Evolutionary conservation across 2,329 filamentous ascomycete species (phyloP).

Genomic region (Colletotrichum truncatum): DNA sequence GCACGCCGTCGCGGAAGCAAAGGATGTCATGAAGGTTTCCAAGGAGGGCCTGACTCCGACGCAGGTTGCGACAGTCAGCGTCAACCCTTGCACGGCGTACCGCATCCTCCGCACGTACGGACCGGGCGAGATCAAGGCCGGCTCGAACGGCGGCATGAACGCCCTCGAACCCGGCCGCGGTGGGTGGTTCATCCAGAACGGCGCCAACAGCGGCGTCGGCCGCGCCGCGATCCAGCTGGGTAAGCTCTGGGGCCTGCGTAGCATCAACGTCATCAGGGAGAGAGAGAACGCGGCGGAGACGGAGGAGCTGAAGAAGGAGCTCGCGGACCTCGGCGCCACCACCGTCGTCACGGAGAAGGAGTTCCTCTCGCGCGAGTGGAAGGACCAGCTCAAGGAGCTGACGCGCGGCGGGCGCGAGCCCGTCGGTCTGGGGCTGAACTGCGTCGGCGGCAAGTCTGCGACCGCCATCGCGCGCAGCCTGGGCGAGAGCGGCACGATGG

Average conservation of each 20-base stretch:
- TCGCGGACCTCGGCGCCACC: constrained; percentile 63
- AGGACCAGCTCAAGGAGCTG: constrained; percentile 67
- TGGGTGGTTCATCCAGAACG: constrained; percentile 97
- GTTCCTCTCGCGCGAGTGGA: constrained; percentile 68
- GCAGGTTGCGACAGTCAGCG: constrained; percentile 87
- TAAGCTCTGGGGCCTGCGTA: constrained; percentile 85
- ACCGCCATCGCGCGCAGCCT: constrained; percentile 81
- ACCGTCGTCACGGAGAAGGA: constrained; percentile 66
- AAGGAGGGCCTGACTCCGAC: constrained; percentile 75
- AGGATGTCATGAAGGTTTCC: constrained; percentile 74
- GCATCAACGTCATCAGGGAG: constrained; percentile 87
- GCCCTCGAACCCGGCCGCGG: constrained; percentile 60
- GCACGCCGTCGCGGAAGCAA: constrained; percentile 74
- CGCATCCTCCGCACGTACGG: constrained; percentile 88
- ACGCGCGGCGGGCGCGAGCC: constrained; percentile 77
- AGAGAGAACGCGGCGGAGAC: constrained; percentile 73
- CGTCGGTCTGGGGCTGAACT: constrained; percentile 86
- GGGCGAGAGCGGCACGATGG: constrained; percentile 74
- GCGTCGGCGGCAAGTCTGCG: constrained; percentile 89
- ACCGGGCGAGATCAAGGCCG: constrained; percentile 53
- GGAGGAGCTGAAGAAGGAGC: constrained; percentile 62
- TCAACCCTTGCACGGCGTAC: constrained; percentile 96
- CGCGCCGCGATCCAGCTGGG: constrained; percentile 91
- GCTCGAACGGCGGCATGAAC: constrained; percentile 49
- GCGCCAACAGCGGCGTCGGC: constrained; percentile 93